Evolutionary conservation across 805 yeast species (phyloP), one percentile per base, ranked within the genome.

Genomic region (Alloascoidea africana): DNA sequence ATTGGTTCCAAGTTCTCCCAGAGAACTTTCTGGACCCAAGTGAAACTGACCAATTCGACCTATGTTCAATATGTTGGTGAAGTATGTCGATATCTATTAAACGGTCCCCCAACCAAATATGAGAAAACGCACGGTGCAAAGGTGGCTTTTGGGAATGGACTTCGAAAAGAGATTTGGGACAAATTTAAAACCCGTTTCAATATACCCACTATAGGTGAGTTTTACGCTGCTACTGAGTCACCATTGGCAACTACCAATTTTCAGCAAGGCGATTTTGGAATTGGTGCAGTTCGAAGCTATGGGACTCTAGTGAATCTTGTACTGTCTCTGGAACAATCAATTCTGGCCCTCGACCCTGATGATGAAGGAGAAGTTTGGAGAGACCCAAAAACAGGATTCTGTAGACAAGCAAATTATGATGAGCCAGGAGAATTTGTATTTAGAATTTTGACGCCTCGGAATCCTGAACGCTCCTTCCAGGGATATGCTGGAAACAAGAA

Each of bases 61-160:
- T 83, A 82, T 44, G 69, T 85, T 39, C 96, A 87, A 57, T 87
- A 87, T 49, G 97, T 87, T 14, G 97, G 97, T 14, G 97, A 87
- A 56, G 86, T 85, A 19, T 84, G 96, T 55, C 70, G 97, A 36
- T 89, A 86, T 51, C 64, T 87, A 41, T 57, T 82, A 44, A 74
- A 78, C 46, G 60, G 85, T 1, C 71, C 77, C 36, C 60, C 59
- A 5, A 76, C 77, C 34, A 78, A 82, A 6, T 56, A 58, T 32
- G 93, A 84, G 51, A 54, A 58, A 33, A 53, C 53, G 33, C 94
- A 84, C 53, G 43, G 52, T 3, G 76, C 82, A 6, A 58, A 59
- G 33, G 71, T 76, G 33, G 96, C 96, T 0, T 76, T 76, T 53
- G 97, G 97, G 33, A 87, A 89, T 56, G 97, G 97, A 0, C 62